Evolutionary conservation across 2,329 filamentous ascomycete species (phyloP), one percentile per base, ranked within the genome.

Genomic region (Mycogone perniciosa): DNA sequence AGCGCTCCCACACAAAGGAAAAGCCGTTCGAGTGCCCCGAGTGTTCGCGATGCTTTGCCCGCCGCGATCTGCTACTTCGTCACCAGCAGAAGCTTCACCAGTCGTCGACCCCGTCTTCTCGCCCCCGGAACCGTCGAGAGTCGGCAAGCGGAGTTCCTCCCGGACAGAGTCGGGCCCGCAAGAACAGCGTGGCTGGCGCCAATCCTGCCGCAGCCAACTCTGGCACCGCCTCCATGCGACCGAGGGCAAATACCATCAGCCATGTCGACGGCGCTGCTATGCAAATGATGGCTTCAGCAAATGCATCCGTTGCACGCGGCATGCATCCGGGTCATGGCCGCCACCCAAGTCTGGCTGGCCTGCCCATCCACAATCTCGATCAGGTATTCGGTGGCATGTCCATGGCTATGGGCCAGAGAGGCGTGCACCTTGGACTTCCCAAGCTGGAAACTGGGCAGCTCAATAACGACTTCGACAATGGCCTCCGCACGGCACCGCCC

Each of bases 81-180:
- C 93, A 99, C 71, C 93, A 99, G 77, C 93, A 99, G 76, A 99
- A 99, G 76, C 80, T 99, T 44, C 93, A 99, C 67, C 89, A 95
- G 77, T 89, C 89, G 29, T 88, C 89, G 9, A 90, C 90, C 0
- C 88, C 93, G 5, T 90, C 90, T 5, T 86, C 90, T 42, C 83
- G 91, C 54, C 90, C 91, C 42, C 84, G 91, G 60, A 91, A 89
- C 60, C 86, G 92, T 58, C 82, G 93, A 57, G 93, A 97, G 72
- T 97, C 93, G 68, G 87, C 86, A 54, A 89, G 86, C 49, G 81
- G 86, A 54, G 82, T 84, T 7, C 76, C 80, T 6, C 80, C 81
- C 10, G 80, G 78, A 31, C 76, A 84, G 57, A 86, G 83, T 58
- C 81, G 90, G 54, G 89, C 92, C 51, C 87, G 93, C 54, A 97